Evolutionary conservation across 1,139 yeast genomes (phyloP).

Genomic region (Pichia sp.): DNA sequence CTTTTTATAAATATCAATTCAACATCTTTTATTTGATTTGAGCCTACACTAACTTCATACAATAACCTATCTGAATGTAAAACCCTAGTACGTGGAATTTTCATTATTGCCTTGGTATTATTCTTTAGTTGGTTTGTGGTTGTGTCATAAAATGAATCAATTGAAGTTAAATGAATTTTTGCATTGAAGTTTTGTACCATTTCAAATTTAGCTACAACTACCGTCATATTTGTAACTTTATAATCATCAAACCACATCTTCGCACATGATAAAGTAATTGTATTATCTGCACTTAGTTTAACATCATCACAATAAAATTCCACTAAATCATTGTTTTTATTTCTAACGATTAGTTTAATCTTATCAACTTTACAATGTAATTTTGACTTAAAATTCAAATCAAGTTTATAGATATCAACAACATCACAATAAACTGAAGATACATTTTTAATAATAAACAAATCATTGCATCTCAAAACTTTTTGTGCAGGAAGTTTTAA

Average conservation of each 20-base stretch:
- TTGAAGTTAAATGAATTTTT: slow-evolving; percentile 14
- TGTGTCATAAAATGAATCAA: slow-evolving; percentile 13
- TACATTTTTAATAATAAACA: slow-evolving; percentile 28
- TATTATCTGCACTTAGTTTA: neutral
- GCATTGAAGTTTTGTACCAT: slow-evolving; percentile 13
- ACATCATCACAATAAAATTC: slow-evolving; percentile 12
- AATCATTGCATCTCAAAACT: slow-evolving; percentile 28
- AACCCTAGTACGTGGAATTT: slow-evolving; percentile 22
- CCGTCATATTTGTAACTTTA: slow-evolving; percentile 23
- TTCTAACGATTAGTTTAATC: slow-evolving; percentile 9
- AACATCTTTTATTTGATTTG: slow-evolving; percentile 13
- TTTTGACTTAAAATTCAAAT: slow-evolving; percentile 17
- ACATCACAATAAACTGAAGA: slow-evolving; percentile 17
- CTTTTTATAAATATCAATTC: slow-evolving; percentile 21
- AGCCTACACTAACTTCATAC: slow-evolving; percentile 20
- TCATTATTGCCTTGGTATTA: slow-evolving; percentile 19
- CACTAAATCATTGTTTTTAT: slow-evolving; percentile 9
- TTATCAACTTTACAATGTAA: slow-evolving; percentile 16
- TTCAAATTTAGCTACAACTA: slow-evolving; percentile 23
- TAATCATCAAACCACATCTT: slow-evolving; percentile 16
- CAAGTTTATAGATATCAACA: slow-evolving; percentile 21
- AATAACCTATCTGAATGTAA: slow-evolving; percentile 24
- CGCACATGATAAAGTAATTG: slow-evolving; percentile 2
- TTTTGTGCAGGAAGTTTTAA: slow-evolving; percentile 22
- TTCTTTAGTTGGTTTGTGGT: slow-evolving; percentile 1